phyloP scores from a whole-genome alignment of 1,139 yeast genomes.

The Yamadazyma conglobata region DNA sequence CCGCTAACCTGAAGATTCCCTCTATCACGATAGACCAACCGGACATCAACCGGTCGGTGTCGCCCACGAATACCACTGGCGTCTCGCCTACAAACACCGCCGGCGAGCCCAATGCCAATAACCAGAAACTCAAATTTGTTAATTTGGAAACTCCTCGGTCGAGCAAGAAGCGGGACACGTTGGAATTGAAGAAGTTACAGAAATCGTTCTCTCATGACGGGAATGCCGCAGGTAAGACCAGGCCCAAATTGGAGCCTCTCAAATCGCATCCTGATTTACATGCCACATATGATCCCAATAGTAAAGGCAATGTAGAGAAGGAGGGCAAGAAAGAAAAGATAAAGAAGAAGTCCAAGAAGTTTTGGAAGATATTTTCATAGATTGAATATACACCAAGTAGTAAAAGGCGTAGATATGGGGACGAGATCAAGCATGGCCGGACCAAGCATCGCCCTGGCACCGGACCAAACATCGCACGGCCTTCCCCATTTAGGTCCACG shows the following conservation, averaged over 20 bases:
- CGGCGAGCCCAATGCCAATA: no score
- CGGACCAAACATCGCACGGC: no score
- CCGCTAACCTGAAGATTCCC: slow-evolving; percentile 7
- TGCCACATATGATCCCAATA: slow-evolving; percentile 6
- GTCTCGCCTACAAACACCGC: slow-evolving; percentile 16
- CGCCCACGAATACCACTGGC: slow-evolving; percentile 3
- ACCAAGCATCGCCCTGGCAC: no score
- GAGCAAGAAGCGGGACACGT: slow-evolving; percentile 6
- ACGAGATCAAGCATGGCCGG: no score
- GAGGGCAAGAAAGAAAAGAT: slow-evolving; percentile 16
- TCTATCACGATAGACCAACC: slow-evolving; percentile 6
- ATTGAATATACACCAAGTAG: no score
- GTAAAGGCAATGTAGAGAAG: neutral
- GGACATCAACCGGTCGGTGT: slow-evolving; percentile 2
- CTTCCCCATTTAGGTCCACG: no score
- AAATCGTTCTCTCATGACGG: slow-evolving; percentile 34
- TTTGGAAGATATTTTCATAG: slow-evolving; percentile 35
- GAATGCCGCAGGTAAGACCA: slow-evolving; percentile 10
- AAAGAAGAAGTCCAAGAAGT: slow-evolving; percentile 26
- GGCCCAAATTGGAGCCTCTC: slow-evolving; percentile 34
- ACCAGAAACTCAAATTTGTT: slow-evolving; percentile 25
- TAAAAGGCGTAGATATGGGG: no score
- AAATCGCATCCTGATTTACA: slow-evolving; percentile 42
- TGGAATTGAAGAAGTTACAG: slow-evolving; percentile 16
- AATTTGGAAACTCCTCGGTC: slow-evolving; percentile 20